Base-by-base conservation (phyloP, 768 basidiomycete species). In the Mycena alexandri region DNA sequence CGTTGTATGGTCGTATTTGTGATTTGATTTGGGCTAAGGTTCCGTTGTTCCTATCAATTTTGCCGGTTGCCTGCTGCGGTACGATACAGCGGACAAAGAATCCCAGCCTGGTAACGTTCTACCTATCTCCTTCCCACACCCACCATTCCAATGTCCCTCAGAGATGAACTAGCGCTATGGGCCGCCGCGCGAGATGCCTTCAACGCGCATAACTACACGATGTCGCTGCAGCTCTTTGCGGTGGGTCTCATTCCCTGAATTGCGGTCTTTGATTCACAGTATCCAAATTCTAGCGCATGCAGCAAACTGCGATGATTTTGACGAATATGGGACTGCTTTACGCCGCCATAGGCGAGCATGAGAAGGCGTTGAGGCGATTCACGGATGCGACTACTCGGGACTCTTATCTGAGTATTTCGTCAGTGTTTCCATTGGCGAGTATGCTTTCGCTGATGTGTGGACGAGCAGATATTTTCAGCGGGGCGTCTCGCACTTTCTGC, bases 401-500 rank as follows among this genome's bases (percentile, higher is more conserved):
- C 46, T 13, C 54, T 3, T 68, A 62, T 22, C 55, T 67, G 19
- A 62, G 60, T 1, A 62, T 67, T 5, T 11, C 66, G 66, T 67
- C 29, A 41, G 66, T 62, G 22, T 38, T 24, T 19, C 24, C 8
- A 9, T 14, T 33, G 19, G 12, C 14, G 11, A 41, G 17, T n/a
- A n/a, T n/a, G n/a, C n/a, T n/a, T n/a, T n/a, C n/a, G n/a, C n/a
- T n/a, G n/a, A n/a, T n/a, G n/a, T n/a, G n/a, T n/a, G n/a, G n/a
- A n/a, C n/a, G n/a, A 38, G 17, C 36, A 67, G 66, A 24, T 67
- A 67, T 17, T 67, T 67, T 29, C 66, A 67, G 43, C 55, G 66
- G 41, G 66, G 66, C 6, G 66, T 67, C 11, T 67, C 66, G 3
- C 53, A 67, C 43, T 67, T 67, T 17, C 47, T 67, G 5, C 61